Conservation (phyloP, 805 yeast species). For the Candida montana region DNA sequence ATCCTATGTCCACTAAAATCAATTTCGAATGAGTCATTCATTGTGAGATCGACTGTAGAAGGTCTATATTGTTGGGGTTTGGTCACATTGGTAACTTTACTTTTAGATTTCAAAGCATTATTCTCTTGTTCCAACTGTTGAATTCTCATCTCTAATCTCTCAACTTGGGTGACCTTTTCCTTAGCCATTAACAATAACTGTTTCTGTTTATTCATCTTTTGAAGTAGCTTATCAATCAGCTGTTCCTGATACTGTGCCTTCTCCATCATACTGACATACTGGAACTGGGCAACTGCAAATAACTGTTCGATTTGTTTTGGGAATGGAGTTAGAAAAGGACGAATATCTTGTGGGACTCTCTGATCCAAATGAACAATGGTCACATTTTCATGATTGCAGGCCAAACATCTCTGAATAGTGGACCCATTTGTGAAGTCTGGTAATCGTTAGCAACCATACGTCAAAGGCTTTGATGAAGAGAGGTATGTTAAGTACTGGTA, state of each 20-base stretch:
- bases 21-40: slow-evolving; percentile 15
- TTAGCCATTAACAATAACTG: slow-evolving; percentile 19
- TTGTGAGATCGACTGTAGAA: slow-evolving; percentile 20
- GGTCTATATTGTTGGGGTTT: slow-evolving; percentile 7
- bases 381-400: slow-evolving; percentile 15
- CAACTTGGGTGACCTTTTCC: slow-evolving; percentile 18
- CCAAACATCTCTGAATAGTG: slow-evolving; percentile 12
- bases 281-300: slow-evolving; percentile 22
- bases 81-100: not conserved
- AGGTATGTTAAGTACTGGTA: slow-evolving; percentile 1
- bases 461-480: not conserved
- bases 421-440: slow-evolving; percentile 2
- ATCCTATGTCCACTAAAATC: not conserved
- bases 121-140: slow-evolving; percentile 12
- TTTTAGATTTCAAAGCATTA: not conserved
- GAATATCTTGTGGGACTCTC: slow-evolving; percentile 18
- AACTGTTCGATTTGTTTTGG: slow-evolving; percentile 22
- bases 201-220: slow-evolving; percentile 20
- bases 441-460: not conserved
- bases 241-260: slow-evolving; percentile 15
- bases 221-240: slow-evolving; percentile 12
- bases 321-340: slow-evolving; percentile 20
- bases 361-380: slow-evolving; percentile 16
- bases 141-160: slow-evolving; percentile 11
- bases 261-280: slow-evolving; percentile 19